These are phyloP conservation scores for Alternaria sp. DNA, from an alignment of 2,329 filamentous ascomycete genomes.

Conservation along the genomic window DNA sequence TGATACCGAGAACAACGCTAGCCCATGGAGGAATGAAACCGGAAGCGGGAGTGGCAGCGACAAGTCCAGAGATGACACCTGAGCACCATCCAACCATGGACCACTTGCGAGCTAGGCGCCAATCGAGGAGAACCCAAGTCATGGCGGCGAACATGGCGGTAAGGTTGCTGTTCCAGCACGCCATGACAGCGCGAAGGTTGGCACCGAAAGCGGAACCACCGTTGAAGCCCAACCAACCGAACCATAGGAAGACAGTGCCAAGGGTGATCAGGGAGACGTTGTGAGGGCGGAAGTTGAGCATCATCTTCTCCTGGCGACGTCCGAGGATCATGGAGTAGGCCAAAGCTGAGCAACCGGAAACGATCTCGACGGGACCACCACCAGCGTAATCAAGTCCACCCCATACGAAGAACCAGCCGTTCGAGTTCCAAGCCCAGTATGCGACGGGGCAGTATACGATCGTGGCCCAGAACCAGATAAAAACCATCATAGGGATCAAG, in stretches of 20 bases:
- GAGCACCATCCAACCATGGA: conserved; percentile 94
- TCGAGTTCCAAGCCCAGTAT: conserved; percentile 95
- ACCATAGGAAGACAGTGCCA: conserved; percentile 95
- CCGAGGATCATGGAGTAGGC: conserved; percentile 97
- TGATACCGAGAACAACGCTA: conserved; percentile 67
- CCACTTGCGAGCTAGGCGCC: conserved; percentile 92
- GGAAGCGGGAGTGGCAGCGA: conserved; percentile 85
- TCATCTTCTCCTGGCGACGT: conserved; percentile 97
- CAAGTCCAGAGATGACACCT: conserved; percentile 84
- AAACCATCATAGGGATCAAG: conserved; percentile 91
- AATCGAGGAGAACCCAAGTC: conserved; percentile 96
- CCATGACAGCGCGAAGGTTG: conserved; percentile 92
- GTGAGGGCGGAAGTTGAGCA: conserved; percentile 99
- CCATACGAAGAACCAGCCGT: conserved; percentile 91
- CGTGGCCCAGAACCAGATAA: conserved; percentile 95
- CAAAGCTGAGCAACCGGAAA: conserved; percentile 88
- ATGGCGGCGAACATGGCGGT: conserved; percentile 91
- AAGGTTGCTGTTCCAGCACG: conserved; percentile 97
- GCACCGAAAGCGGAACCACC: conserved; percentile 93
- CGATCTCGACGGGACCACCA: conserved; percentile 96
- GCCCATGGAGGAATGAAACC: conserved; percentile 78
- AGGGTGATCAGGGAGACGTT: conserved; percentile 98
- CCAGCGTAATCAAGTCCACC: conserved; percentile 97
- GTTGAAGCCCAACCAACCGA: conserved; percentile 99
- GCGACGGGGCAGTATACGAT: conserved; percentile 96